Base-by-base conservation (phyloP, 2,329 filamentous ascomycete genomes). In the Colletotrichum sp. region DNA sequence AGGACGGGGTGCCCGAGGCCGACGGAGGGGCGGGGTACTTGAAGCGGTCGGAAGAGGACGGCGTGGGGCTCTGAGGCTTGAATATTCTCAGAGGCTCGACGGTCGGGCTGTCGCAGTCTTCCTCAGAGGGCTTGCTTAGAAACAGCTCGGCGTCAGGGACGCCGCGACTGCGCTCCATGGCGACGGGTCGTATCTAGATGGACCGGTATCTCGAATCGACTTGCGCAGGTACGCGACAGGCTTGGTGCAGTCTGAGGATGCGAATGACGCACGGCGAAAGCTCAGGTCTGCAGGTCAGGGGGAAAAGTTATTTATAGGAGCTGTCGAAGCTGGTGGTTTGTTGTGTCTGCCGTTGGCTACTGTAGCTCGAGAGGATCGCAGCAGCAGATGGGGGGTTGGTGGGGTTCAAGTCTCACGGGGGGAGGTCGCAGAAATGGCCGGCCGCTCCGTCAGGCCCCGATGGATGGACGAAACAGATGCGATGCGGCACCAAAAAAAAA, bases 21-120 rank as follows among this genome's bases (percentile, higher is more conserved):
- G 83, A 83, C 29, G 84, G 81, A 62, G 87, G 87, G 34, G 86
- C 84, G 69, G 88, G 89, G 79, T 90, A 91, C 79, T 85, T 86
- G 81, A 87, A 88, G 76, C 85, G 84, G 69, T 86, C 86, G 69
- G 81, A 79, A 34, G 78, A 75, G 61, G 83, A 81, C 69, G 91
- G 91, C 66, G 88, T 88, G 36, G 92, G 90, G 72, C 92, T 93
- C 78, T 92, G 90, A 70, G 93, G 91, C 83, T 97, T 97, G 86
- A 93, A 93, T 82, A 98, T 97, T 80, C 95, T 91, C 84, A 98
- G 84, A 74, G 95, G 95, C 79, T 94, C 94, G 78, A 98, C 90
- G 21, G 94, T 94, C 72, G 95, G 94, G 79, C 94, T 95, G 79
- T 95, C 92, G 74, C 86, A 86, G 61, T 89, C 87, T 13, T 85